Evolutionary conservation across 2,329 filamentous ascomycete species (phyloP), one percentile per base, ranked within the genome.

Genomic region (Westerdykella aurantiaca): DNA sequence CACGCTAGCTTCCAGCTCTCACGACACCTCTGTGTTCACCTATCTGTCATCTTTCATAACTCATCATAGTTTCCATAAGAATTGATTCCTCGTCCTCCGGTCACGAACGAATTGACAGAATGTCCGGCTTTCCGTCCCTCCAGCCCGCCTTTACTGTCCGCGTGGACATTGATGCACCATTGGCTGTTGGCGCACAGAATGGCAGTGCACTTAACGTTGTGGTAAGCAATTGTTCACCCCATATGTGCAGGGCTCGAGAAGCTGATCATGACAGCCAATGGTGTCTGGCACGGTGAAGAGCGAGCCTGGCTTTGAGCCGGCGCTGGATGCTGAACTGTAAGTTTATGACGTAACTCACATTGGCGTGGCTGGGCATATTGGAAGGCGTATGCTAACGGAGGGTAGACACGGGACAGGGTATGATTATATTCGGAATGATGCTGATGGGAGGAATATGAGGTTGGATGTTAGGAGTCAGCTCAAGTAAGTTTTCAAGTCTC

Each of bases 341-440:
- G 51, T 46, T 21, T 21, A 6, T 21, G 18, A 21, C 18, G 18
- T 21, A 21, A 3, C 25, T 10, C 10, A 5, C 23, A 25, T 5
- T 25, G 23, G 23, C 23, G 5, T 25, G 23, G 23, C 10, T 10
- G 23, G 5, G 5, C 23, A 25, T 10, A 29, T 29, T 13, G 13
- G 9, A 37, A 10, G 3, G n/a, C 4, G 25, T 9, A 29, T 29
- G 11, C 25, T 29, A 7, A 29, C 10, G 25, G 25, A 42, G 18
- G 13, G 34, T 23, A 60, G 56, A 33, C 59, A 64, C 38, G 60
- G 60, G 9, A 48, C 53, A 4, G 59, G 59, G 34, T 64, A 63
- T 39, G 60, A 64, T 38, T 64, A 64, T 37, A 63, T 64, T 21
- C 59, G 55, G 34, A 64, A 58, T 29, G 60, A 64, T 18, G 52